Evolutionary conservation across 352 stramenopile species (phyloP).

Genomic region (Phytophthora macrochlamydospora): DNA sequence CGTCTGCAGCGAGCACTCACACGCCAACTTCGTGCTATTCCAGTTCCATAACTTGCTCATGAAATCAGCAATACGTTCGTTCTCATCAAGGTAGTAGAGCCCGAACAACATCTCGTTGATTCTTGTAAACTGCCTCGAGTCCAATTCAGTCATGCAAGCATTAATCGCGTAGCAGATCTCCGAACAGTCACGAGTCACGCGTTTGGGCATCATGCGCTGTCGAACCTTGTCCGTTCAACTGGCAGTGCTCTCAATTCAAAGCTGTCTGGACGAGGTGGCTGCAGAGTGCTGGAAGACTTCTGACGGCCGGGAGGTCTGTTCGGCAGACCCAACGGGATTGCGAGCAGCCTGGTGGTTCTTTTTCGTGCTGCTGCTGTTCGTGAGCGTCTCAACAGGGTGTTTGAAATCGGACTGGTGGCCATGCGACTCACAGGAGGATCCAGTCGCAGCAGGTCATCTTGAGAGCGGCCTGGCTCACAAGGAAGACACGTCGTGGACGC

Average conservation of each 20-base stretch:
- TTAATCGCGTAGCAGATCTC: background rate
- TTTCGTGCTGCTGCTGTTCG: constrained; percentile 58
- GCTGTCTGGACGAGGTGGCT: constrained; percentile 10
- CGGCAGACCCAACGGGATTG: constrained; percentile 48
- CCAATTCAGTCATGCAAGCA: too few species aligned
- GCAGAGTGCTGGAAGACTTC: constrained; percentile 66
- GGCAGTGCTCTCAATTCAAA: constrained; percentile 9
- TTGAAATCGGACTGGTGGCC: constrained; percentile 37
- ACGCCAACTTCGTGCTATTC: too few species aligned
- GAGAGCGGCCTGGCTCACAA: constrained; percentile 13
- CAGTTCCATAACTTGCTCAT: too few species aligned
- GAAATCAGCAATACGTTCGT: too few species aligned
- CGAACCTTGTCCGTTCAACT: constrained; percentile 1
- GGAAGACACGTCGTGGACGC: constrained; percentile 16
- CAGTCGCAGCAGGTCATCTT: constrained; percentile 5
- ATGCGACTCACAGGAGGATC: constrained; percentile 3
- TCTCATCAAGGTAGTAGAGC: too few species aligned
- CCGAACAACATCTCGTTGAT: too few species aligned
- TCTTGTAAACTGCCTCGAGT: too few species aligned
- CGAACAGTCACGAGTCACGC: background rate
- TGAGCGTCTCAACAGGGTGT: constrained; percentile 37
- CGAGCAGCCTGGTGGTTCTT: constrained; percentile 73
- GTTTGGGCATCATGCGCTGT: constrained; percentile 6
- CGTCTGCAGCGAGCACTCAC: too few species aligned
- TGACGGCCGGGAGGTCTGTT: constrained; percentile 64